Evolutionary conservation across 257 asterid genomes (phyloP).

Genomic region (Cynanchum wilfordii): DNA sequence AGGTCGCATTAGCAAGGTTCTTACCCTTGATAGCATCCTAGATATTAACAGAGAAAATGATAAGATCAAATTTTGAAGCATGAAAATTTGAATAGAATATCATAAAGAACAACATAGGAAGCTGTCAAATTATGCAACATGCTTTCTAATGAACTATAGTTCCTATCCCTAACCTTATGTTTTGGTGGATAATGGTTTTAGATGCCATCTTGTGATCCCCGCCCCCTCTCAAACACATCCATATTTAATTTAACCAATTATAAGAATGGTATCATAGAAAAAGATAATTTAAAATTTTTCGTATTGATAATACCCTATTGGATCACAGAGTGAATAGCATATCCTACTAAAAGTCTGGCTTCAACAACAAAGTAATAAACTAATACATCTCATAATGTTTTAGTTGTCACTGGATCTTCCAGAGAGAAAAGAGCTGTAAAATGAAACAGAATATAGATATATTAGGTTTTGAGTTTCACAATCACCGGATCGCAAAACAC

Average conservation of each 20-base stretch:
- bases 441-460: background rate
- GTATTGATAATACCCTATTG: background rate
- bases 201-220: background rate
- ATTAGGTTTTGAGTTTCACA: background rate
- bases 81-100: background rate
- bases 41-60: constrained; percentile 13
- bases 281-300: background rate
- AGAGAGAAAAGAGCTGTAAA: background rate
- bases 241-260: background rate
- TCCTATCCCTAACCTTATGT: background rate
- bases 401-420: background rate
- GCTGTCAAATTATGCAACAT: background rate
- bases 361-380: background rate
- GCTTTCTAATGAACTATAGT: background rate
- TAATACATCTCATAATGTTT: background rate
- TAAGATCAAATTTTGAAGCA: constrained; percentile 4
- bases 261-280: background rate
- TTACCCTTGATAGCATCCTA: constrained; percentile 66
- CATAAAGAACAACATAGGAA: background rate
- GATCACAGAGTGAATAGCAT: background rate
- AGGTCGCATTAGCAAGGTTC: constrained; percentile 49
- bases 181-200: background rate
- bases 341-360: background rate
- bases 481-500: background rate
- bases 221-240: background rate